Base-by-base conservation (phyloP, 768 basidiomycete species). In the Tephrocybe sp. region DNA sequence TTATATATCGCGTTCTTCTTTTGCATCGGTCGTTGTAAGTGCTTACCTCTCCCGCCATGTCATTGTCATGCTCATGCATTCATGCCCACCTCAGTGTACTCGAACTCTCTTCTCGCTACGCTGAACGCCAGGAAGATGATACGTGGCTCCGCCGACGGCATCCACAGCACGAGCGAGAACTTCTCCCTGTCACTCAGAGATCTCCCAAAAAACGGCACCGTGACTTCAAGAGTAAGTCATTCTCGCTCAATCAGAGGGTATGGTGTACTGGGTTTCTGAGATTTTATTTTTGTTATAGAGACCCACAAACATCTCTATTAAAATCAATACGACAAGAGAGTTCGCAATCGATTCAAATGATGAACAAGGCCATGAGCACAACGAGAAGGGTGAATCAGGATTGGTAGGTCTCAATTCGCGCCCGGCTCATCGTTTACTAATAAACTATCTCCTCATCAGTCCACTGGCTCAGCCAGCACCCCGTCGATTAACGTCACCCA, bases 1-100 rank as follows among this genome's bases (percentile, higher is more conserved):
- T 62, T 82, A 47, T 85, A 84, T 53, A 78, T 83, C 40, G 64
- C 72, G 1, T 85, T 84, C 64, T 85, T 78, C 62, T 84, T 82
- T 55, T 78, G 74, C 60, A 74, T 83, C 33, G 81, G 83, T 18
- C 72, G 82, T 47, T 62, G 83, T 85, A 61, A 59, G 82, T 75
- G 17, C 17, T 18, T 25, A 26, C 23, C 28, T 45, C 28, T 26
- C 25, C 18, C 23, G 24, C 36, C 34, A 46, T 54, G 18, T 25
- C 9, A 46, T 54, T 21, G 49, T 17, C 32, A 48, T 37, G 52
- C 36, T 39, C 7, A 42, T 33, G n/a, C n/a, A 25, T n/a, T n/a
- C n/a, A n/a, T n/a, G n/a, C n/a, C 15, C 11, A 3, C 15, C 26
- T 2, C 34, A 83, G 81, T 84, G 4, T 84, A 83, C 60, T 76